Percentiles rank a stretch among this genome's conserved stretches.
Evolutionary conservation across 257 asterid species (phyloP).

Genomic region (Ehretia macrophylla): DNA sequence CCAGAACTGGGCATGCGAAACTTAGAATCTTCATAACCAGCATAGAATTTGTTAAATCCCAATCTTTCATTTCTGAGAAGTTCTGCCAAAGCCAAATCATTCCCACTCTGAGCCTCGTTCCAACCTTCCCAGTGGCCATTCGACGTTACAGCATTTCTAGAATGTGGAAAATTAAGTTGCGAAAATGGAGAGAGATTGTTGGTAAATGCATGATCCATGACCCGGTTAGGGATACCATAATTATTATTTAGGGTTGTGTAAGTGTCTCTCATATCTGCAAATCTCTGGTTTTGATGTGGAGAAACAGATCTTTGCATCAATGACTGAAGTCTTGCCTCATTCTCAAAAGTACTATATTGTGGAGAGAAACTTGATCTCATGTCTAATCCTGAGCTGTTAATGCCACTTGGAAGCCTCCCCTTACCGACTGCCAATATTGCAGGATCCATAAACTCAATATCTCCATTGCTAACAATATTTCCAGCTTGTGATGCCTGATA

Average conservation of each 20-base stretch:
- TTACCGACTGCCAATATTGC: slow-evolving; percentile 98
- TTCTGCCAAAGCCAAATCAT: slow-evolving; percentile 65
- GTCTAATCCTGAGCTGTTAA: slow-evolving; percentile 50
- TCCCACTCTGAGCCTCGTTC: slow-evolving; percentile 62
- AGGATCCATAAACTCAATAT: slow-evolving; percentile 90
- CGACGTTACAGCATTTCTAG: slow-evolving; percentile 55
- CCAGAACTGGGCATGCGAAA: slow-evolving; percentile 66
- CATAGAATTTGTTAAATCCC: slow-evolving; percentile 50
- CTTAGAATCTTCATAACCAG: slow-evolving; percentile 78
- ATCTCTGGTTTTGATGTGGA: slow-evolving; percentile 66
- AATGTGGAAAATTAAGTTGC: slow-evolving; percentile 51
- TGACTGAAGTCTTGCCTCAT: slow-evolving; percentile 62
- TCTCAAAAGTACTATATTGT: slow-evolving; percentile 53
- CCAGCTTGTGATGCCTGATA: slow-evolving; percentile 49
- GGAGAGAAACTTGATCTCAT: slow-evolving; percentile 52
- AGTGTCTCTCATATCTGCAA: slow-evolving; percentile 35
- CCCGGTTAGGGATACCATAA: slow-evolving; percentile 64
- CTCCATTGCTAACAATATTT: slow-evolving; percentile 46
- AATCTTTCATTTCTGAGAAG: slow-evolving; percentile 61
- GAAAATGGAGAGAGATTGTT: slow-evolving; percentile 59
- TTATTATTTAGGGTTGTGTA: slow-evolving; percentile 48
- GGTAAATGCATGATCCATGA: slow-evolving; percentile 55
- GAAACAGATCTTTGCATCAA: slow-evolving; percentile 64
- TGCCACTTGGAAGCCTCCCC: slow-evolving; percentile 64
- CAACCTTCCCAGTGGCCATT: slow-evolving; percentile 88